phyloP scores from a whole-genome alignment of 768 basidiomycete genomes.

The Rhodotorula paludigena region DNA sequence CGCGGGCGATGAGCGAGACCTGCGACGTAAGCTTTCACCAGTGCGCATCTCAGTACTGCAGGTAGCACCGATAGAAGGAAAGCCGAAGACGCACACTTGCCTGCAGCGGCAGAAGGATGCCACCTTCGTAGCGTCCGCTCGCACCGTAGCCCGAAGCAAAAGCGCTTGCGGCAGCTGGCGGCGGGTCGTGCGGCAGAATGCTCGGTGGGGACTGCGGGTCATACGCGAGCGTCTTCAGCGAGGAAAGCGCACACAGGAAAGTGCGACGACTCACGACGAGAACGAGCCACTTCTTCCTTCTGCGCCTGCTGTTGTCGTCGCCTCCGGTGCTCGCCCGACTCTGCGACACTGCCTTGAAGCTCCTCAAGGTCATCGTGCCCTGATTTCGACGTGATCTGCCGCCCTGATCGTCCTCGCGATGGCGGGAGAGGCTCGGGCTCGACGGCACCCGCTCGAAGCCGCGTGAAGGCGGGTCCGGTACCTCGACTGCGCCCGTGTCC shows the following conservation, averaged over 20 bases:
- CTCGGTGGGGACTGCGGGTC: slow-evolving; percentile 16
- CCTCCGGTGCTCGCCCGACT: not conserved
- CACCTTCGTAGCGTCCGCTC: not conserved
- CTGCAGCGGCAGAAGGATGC: slow-evolving; percentile 24
- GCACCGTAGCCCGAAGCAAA: slow-evolving; percentile 18
- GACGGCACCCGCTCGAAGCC: too few species aligned
- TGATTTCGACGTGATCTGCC: too few species aligned
- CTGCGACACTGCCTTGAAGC: too few species aligned
- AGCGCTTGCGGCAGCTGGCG: slow-evolving; percentile 1
- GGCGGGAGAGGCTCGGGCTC: too few species aligned
- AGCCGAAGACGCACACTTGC: slow-evolving; percentile 1
- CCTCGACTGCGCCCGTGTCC: too few species aligned
- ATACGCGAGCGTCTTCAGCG: too few species aligned
- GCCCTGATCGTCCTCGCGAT: too few species aligned
- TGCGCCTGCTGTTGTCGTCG: not conserved
- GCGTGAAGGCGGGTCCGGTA: too few species aligned
- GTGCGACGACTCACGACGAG: slow-evolving; percentile 1
- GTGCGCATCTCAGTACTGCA: not conserved
- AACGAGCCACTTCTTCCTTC: slow-evolving; percentile 16
- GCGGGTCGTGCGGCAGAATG: slow-evolving; percentile 15
- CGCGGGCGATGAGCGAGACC: slow-evolving; percentile 69
- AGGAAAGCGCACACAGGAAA: not conserved
- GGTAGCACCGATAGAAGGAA: not conserved
- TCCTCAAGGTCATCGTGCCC: too few species aligned
- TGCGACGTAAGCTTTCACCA: slow-evolving; percentile 64